phyloP scores from a whole-genome alignment of 176 grass and related monocot genomes.

The Aegilops sharonensis region DNA sequence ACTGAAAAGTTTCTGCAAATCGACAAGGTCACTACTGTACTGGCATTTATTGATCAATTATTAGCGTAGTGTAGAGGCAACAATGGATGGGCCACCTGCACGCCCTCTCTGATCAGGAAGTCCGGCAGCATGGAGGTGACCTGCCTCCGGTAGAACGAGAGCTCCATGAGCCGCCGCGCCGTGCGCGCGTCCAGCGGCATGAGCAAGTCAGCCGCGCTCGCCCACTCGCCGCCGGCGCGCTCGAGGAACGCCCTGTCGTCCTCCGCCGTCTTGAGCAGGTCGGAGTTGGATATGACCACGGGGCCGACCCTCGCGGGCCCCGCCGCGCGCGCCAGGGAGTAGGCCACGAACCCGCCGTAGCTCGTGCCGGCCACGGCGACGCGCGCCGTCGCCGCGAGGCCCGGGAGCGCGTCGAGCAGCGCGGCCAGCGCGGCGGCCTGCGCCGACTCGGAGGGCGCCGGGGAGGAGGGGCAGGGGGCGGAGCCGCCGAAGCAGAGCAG shows the following conservation, averaged over 20 bases:
- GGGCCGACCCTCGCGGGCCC: constrained; percentile 42
- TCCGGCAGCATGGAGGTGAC: constrained; percentile 52
- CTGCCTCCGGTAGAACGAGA: constrained; percentile 43
- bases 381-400: neutral
- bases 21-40: neutral
- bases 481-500: constrained; percentile 77
- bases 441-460: constrained; percentile 42
- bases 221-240: constrained; percentile 36
- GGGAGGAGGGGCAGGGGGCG: constrained; percentile 28
- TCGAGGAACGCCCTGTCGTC: constrained; percentile 47
- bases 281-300: constrained; percentile 75
- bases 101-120: constrained; percentile 47
- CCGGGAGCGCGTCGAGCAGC: constrained; percentile 53
- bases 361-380: constrained; percentile 65
- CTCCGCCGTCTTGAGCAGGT: constrained; percentile 63
- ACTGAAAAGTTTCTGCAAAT: constrained; percentile 50
- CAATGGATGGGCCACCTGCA: constrained; percentile 23
- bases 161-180: constrained; percentile 31
- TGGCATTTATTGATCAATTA: neutral
- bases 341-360: constrained; percentile 89
- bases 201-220: constrained; percentile 35
- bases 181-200: constrained; percentile 40
- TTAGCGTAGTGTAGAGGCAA: too few relatives aligned
- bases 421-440: constrained; percentile 58
- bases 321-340: constrained; percentile 52